A percentile compares a stretch with the other conserved stretches of the same genome.
Conservation (phyloP, 2,329 filamentous ascomycete species). For the Colletotrichum abscissum region DNA sequence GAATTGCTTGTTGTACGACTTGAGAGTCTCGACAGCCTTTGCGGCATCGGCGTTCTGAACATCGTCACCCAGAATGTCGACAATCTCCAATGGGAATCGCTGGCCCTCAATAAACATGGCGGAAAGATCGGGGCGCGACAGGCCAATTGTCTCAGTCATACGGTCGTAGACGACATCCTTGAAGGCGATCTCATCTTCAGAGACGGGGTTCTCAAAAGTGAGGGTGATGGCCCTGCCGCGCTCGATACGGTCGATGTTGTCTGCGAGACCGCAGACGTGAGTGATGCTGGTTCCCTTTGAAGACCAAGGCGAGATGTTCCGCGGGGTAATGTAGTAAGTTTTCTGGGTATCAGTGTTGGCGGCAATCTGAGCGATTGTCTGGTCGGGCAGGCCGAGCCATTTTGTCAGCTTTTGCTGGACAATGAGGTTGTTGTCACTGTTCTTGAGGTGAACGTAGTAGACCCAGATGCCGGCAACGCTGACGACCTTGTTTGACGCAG, state of each 20-base stretch:
- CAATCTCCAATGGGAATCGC: slow-evolving; percentile 74
- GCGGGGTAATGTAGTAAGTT: slow-evolving; percentile 76
- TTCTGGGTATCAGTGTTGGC: slow-evolving; percentile 49
- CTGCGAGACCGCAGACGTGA: slow-evolving; percentile 85
- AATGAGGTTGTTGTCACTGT: slow-evolving; percentile 50
- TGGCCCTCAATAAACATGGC: slow-evolving; percentile 81
- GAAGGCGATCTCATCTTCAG: slow-evolving; percentile 61
- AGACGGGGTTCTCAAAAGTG: slow-evolving; percentile 64
- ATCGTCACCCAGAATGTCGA: slow-evolving; percentile 76
- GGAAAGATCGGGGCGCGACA: slow-evolving; percentile 74
- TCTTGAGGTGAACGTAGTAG: slow-evolving; percentile 75
- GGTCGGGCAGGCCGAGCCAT: slow-evolving; percentile 52
- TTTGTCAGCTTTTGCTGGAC: slow-evolving; percentile 56
- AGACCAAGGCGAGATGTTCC: slow-evolving; percentile 96
- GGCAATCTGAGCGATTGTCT: slow-evolving; percentile 58
- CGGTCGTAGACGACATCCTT: slow-evolving; percentile 86
- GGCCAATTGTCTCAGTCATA: slow-evolving; percentile 89
- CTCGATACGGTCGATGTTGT: slow-evolving; percentile 81
- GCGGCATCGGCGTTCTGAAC: slow-evolving; percentile 50
- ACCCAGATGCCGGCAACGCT: slow-evolving; percentile 66
- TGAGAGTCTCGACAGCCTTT: slow-evolving; percentile 73
- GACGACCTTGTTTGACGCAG: slow-evolving; percentile 48
- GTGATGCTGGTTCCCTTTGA: slow-evolving; percentile 96
- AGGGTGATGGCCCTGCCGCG: slow-evolving; percentile 83
- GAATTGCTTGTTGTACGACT: slow-evolving; percentile 84